Evolutionary conservation across 1,284 basidiomycete genomes (phyloP), one percentile per base, ranked within the genome.

Genomic region (Pseudomicrostroma phylloplanum): DNA sequence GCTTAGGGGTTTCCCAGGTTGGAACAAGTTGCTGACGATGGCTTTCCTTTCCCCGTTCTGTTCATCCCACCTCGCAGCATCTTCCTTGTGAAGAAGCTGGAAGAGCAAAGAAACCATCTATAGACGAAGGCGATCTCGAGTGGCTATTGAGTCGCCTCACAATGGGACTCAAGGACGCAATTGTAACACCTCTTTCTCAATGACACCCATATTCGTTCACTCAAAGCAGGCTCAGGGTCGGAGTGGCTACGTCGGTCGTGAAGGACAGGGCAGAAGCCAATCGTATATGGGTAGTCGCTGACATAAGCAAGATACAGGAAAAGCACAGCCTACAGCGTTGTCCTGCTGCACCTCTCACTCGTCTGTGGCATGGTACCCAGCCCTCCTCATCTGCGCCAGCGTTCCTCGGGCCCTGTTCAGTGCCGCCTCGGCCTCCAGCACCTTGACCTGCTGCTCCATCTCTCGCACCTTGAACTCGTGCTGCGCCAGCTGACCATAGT

Each of bases 391-490:
- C 17, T 57, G 46, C 9, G 51, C 79, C 8, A 80, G 67, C 56
- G 73, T 69, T 39, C 74, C 63, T 26, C 79, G 69, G 12, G 79
- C 78, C 67, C 79, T 74, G 0, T 69, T 90, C 41, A 98, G 83
- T 12, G 96, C 92, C 83, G 96, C 96, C 84, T 97, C 94, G 72
- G 97, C 82, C 78, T 89, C 93, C 70, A 98, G 83, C 69, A 99
- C 96, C 80, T 96, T 91, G 54, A 98, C 96, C 82, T 97, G 94
- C 80, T 96, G 92, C 82, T 98, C 94, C 92, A 99, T 97, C 84
- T 78, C 76, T 60, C 69, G 70, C 55, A 79, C 89, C 85, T 98
- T 98, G 86, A 96, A 97, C 81, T 98, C 94, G 79, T 97, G 85
- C 55, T 84, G 86, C 3, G 91, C 89, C 91, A 97, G 92, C 65